A percentile compares a stretch with the other conserved stretches of the same genome.
Conservation (phyloP, 1,139 yeast genomes). For the Yamadazyma siamensis region DNA sequence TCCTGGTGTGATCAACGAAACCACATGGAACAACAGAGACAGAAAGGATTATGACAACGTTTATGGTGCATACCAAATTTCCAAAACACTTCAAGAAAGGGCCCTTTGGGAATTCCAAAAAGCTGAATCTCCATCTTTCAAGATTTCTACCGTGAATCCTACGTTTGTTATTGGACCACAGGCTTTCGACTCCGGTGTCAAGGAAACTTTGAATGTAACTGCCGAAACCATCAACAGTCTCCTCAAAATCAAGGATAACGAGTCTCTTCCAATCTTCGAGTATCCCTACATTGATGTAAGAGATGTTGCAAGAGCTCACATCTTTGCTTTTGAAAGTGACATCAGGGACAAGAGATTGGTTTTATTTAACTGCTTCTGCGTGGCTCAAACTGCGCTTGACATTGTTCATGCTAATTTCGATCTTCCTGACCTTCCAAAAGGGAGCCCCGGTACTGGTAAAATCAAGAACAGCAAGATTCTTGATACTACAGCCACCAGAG, state of each 20-base stretch:
- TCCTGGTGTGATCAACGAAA: slow-evolving; percentile 19
- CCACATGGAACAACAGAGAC: slow-evolving; percentile 35
- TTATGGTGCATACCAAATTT: slow-evolving; percentile 24
- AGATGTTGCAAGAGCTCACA: too few species aligned
- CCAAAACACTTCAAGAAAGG: slow-evolving; percentile 30
- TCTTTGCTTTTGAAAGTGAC: too few species aligned
- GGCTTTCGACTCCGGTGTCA: too few species aligned
- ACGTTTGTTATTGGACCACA: slow-evolving; percentile 38
- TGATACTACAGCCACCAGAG: too few species aligned
- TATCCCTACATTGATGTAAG: too few species aligned
- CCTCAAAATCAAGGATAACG: slow-evolving; percentile 15
- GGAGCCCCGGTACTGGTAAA: too few species aligned
- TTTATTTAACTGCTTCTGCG: too few species aligned
- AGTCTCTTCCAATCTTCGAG: slow-evolving; percentile 17
- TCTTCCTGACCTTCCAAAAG: too few species aligned
- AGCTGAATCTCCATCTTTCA: slow-evolving; percentile 21
- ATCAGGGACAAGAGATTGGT: too few species aligned
- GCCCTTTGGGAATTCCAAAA: slow-evolving; percentile 53
- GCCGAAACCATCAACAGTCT: slow-evolving; percentile 29
- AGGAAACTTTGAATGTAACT: slow-evolving; percentile 40
- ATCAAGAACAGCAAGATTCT: too few species aligned
- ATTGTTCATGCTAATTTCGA: too few species aligned
- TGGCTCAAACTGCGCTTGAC: too few species aligned
- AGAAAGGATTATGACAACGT: slow-evolving; percentile 17
- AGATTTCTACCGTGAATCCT: slow-evolving; percentile 26